Evolutionary conservation across 169 alveolate species (phyloP).

Genomic region (Plasmodium vivax): DNA sequence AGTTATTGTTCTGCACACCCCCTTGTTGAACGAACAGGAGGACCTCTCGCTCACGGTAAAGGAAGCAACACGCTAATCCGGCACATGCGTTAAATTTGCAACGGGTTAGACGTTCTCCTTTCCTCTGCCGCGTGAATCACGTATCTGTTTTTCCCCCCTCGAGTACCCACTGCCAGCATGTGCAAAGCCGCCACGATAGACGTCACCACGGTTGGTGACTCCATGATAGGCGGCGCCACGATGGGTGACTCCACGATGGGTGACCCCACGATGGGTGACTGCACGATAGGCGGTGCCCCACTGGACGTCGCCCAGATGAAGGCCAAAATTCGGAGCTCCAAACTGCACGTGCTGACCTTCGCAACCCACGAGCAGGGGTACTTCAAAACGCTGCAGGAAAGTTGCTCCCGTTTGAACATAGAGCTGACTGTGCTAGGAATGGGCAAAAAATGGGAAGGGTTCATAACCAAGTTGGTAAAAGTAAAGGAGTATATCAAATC

Average conservation of each 20-base stretch:
- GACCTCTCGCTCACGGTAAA: not conserved
- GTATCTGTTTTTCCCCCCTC: not conserved
- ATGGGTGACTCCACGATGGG: too few species aligned
- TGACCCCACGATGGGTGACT: too few species aligned
- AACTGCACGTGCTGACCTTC: slow-evolving; percentile 60
- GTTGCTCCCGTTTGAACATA: slow-evolving; percentile 48
- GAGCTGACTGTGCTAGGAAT: slow-evolving; percentile 33
- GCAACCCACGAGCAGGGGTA: slow-evolving; percentile 73
- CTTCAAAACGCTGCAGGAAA: slow-evolving; percentile 52
- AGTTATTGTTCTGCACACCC: not conserved
- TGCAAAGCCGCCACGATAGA: not conserved
- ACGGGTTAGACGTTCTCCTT: not conserved
- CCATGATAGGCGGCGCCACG: not conserved
- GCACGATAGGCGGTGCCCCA: not conserved
- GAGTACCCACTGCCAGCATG: not conserved
- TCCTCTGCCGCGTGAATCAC: not conserved
- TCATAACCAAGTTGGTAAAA: slow-evolving; percentile 24
- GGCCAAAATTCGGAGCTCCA: slow-evolving; percentile 10
- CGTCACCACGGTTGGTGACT: too few species aligned
- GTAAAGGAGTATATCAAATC: slow-evolving; percentile 53
- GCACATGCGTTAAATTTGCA: slow-evolving; percentile 1
- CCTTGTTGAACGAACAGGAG: not conserved
- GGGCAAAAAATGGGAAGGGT: slow-evolving; percentile 74
- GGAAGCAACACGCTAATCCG: not conserved
- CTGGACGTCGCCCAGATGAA: slow-evolving; percentile 5